Base-by-base conservation (phyloP, 208 protist species). In the Jaenimonas drosophilae region DNA sequence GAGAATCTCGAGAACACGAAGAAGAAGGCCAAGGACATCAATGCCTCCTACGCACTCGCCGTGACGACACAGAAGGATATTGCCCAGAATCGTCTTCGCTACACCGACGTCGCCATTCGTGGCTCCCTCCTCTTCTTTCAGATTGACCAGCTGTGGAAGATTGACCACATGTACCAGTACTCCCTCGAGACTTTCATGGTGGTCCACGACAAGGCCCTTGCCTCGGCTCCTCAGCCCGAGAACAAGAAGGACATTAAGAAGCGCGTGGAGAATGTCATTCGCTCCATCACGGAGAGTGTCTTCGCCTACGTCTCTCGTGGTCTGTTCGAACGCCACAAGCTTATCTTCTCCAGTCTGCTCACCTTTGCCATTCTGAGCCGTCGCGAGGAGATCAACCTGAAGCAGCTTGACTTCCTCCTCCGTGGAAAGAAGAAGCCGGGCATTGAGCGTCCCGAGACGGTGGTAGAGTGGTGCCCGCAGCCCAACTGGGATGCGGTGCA, bases 131-230 rank as follows among this genome's bases (percentile, higher is more conserved):
- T 99, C 17, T 99, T 98, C 83, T 99, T 99, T 70, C 80, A 99
- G 57, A 89, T 96, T 53, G 84, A 96, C 57, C 90, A 96, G 61
- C 79, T 99, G 9, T 86, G 79, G 72, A 91, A 95, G 51, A 97
- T 99, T 60, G 91, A 98, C 59, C 91, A 98, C 70, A 98, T 99
- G 94, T 99, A 99, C 56, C 91, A 98, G 61, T 99, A 97, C 70
- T 98, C 96, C 11, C 76, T 99, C 11, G 89, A 94, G 49, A 92
- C 97, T 6, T 99, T 98, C 81, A 95, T 95, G 73, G 91, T 94
- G 5, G 96, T 98, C 14, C 98, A 98, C 80, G 89, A 96, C 69
- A 98, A 97, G 69, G 96, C 96, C 16, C 92, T 99, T 29, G 41
- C 61, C 26, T 57, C 61, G 30, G 89, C 97, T 0, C 49, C 74